phyloP scores from a whole-genome alignment of 202 grass and related monocot genomes.

The Brachypodium distachyon region DNA sequence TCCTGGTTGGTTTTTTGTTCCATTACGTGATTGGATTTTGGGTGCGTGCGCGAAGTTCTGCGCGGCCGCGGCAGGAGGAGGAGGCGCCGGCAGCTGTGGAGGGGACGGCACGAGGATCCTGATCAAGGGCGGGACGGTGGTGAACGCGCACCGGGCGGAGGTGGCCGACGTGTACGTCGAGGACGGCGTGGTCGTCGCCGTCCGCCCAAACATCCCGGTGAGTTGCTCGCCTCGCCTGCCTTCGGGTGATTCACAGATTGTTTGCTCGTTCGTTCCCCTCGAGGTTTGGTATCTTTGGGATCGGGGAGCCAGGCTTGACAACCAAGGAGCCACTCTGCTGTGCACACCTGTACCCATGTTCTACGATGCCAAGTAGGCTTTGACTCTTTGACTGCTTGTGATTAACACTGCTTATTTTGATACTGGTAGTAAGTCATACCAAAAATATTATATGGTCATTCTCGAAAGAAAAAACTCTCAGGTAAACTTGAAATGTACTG shows the following conservation, averaged over 20 bases:
- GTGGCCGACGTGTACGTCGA: slow-evolving; percentile 84
- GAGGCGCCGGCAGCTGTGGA: slow-evolving; percentile 11
- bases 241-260: background rate
- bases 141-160: slow-evolving; percentile 79
- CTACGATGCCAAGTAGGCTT: background rate
- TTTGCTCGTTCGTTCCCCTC: background rate
- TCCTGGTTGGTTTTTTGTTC: background rate
- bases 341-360: background rate
- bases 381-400: background rate
- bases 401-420: background rate
- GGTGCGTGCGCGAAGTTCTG: slow-evolving; percentile 44
- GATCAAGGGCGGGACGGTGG: slow-evolving; percentile 89
- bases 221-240: background rate
- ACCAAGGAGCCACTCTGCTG: background rate
- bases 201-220: slow-evolving; percentile 72
- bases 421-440: background rate
- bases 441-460: too few relatives aligned
- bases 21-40: slow-evolving; percentile 1
- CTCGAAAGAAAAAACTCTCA: too few relatives aligned
- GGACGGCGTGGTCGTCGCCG: slow-evolving; percentile 62
- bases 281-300: background rate
- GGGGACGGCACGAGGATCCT: slow-evolving; percentile 58
- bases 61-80: slow-evolving; percentile 23
- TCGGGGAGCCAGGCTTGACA: background rate
- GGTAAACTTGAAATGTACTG: background rate